phyloP scores from a whole-genome alignment of 2,329 filamentous ascomycete species.

The Aspergillus cejpii region DNA sequence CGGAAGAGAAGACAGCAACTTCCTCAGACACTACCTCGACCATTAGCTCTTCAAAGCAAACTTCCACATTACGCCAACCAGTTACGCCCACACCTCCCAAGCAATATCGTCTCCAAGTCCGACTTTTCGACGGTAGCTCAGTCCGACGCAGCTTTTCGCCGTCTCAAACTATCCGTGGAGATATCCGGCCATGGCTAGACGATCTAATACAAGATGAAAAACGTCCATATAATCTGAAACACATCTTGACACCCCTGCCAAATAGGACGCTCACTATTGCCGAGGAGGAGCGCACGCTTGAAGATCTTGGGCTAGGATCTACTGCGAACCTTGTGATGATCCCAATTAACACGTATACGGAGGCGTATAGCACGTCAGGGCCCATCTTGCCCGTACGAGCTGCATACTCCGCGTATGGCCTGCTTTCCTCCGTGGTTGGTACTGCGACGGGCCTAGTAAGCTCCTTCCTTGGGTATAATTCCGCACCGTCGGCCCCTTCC shows the following conservation, averaged over 20 bases:
- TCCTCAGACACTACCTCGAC: conserved; percentile 6
- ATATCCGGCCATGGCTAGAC: conserved; percentile 75
- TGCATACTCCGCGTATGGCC: conserved; percentile 36
- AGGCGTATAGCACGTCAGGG: conserved; percentile 48
- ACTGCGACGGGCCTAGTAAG: conserved; percentile 40
- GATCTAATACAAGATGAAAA: conserved; percentile 51
- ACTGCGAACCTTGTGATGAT: conserved; percentile 78
- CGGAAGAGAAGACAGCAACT: conserved; percentile 5
- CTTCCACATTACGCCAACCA: conserved; percentile 7
- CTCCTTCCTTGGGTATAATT: conserved; percentile 40
- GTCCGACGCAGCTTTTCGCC: conserved; percentile 66
- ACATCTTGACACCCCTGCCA: conserved; percentile 71
- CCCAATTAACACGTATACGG: conserved; percentile 57
- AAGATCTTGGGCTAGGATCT: conserved; percentile 65
- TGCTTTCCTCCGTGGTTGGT: conserved; percentile 41
- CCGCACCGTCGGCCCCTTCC: conserved; percentile 13
- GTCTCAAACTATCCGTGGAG: conserved; percentile 53
- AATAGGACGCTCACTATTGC: conserved; percentile 65
- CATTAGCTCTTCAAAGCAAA: conserved; percentile 5
- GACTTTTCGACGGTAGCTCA: conserved; percentile 76
- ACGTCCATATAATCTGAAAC: conserved; percentile 72
- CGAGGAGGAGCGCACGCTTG: conserved; percentile 64
- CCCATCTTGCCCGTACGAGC: conserved; percentile 39
- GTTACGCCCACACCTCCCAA: conserved; percentile 20
- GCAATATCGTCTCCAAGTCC: conserved; percentile 63